These are phyloP conservation scores for Ceratocystis eucalypticola DNA, from an alignment of 2,329 filamentous ascomycete species.

Conservation along the genomic window DNA sequence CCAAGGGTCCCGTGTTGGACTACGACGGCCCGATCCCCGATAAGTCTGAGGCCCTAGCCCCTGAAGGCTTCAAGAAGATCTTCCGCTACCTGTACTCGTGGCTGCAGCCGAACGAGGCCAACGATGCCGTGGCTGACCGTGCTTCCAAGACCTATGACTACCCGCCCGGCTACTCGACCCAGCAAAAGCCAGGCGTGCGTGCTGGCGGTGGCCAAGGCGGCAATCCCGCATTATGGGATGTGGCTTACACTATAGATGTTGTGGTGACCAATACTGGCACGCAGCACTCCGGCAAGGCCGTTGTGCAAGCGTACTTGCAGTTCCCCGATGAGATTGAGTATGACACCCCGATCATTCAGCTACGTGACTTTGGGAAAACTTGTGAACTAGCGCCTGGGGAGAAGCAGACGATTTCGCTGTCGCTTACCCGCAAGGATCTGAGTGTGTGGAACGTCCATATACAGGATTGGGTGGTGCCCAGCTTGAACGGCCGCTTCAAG, in stretches of 20 bases:
- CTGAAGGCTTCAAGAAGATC: constrained; percentile 43
- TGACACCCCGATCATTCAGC: constrained; percentile 54
- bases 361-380: constrained; percentile 62
- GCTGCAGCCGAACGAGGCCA: constrained; percentile 33
- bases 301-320: constrained; percentile 35
- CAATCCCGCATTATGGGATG: constrained; percentile 51
- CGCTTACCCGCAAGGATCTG: constrained; percentile 52
- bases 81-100: constrained; percentile 59
- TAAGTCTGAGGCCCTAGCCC: constrained; percentile 43
- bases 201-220: constrained; percentile 59
- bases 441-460: constrained; percentile 56
- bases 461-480: constrained; percentile 53
- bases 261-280: constrained; percentile 41
- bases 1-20: constrained; percentile 31
- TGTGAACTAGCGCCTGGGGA: constrained; percentile 39
- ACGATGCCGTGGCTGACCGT: constrained; percentile 30
- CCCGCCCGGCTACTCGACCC: constrained; percentile 49
- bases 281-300: constrained; percentile 31
- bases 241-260: constrained; percentile 32
- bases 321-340: constrained; percentile 29
- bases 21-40: constrained; percentile 40
- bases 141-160: constrained; percentile 41
- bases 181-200: constrained; percentile 32
- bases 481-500: constrained; percentile 27
- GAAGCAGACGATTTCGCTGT: constrained; percentile 40